Percentiles rank a stretch among this genome's conserved stretches.
Evolutionary conservation across 768 basidiomycete species (phyloP).

Genomic region (Naganishia antarctica): DNA sequence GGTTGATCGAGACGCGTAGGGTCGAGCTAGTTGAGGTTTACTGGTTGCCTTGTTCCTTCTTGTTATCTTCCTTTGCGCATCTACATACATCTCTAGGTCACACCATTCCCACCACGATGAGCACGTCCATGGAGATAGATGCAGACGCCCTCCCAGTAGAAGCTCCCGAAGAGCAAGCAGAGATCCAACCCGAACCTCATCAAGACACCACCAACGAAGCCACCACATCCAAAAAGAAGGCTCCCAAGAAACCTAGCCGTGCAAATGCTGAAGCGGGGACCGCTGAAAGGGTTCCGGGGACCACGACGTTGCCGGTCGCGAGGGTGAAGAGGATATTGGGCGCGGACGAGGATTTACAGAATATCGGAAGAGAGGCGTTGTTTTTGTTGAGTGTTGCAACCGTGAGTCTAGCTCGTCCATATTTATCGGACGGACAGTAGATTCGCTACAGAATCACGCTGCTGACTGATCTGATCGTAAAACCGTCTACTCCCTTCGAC

Average conservation of each 20-base stretch:
- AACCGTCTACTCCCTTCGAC: not conserved
- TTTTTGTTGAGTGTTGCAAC: constrained; percentile 76
- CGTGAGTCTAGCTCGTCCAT: constrained; percentile 51
- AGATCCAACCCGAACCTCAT: not conserved
- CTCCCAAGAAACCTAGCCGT: not conserved
- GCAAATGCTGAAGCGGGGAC: constrained; percentile 2
- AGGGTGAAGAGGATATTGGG: constrained; percentile 80
- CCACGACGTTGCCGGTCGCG: constrained; percentile 67
- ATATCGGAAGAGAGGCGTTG: constrained; percentile 65
- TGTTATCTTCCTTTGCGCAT: not conserved
- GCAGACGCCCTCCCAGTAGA: not conserved
- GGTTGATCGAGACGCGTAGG: not conserved
- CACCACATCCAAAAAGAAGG: constrained; percentile 18
- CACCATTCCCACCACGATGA: not conserved
- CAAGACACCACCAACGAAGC: not conserved
- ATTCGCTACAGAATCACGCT: too few relatives aligned
- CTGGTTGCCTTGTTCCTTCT: not conserved
- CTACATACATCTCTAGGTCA: not conserved
- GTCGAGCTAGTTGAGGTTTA: not conserved
- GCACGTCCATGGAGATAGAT: not conserved
- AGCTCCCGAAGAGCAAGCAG: not conserved
- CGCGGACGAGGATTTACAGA: constrained; percentile 64
- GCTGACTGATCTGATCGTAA: too few relatives aligned
- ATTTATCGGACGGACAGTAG: not conserved
- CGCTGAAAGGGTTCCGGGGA: constrained; percentile 55